Evolutionary conservation across 2,329 filamentous ascomycete species (phyloP).

Genomic region (Colletotrichum liaoningense): DNA sequence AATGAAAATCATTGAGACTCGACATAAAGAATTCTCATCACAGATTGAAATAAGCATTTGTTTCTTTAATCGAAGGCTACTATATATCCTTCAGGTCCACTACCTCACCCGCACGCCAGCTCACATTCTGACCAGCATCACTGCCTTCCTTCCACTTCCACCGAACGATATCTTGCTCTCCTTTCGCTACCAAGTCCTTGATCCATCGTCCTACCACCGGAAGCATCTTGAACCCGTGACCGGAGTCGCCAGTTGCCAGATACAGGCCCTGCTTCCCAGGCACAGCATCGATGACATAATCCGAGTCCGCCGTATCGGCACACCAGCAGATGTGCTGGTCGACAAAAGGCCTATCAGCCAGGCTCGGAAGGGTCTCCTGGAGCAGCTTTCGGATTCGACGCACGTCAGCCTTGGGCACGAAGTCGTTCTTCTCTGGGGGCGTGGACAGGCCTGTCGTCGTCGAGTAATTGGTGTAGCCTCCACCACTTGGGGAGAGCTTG

Average conservation of each 20-base stretch:
- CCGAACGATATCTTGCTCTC: slow-evolving; percentile 53
- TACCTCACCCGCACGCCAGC: slow-evolving; percentile 47
- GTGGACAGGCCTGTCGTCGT: slow-evolving; percentile 50
- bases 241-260: slow-evolving; percentile 67
- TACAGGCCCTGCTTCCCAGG: slow-evolving; percentile 61
- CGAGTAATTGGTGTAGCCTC: slow-evolving; percentile 62
- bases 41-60: background rate
- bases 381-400: slow-evolving; percentile 60
- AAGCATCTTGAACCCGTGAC: slow-evolving; percentile 73
- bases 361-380: slow-evolving; percentile 60
- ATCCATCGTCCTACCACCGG: slow-evolving; percentile 66
- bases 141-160: slow-evolving; percentile 63
- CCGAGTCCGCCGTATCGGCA: slow-evolving; percentile 69
- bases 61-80: background rate
- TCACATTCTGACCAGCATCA: slow-evolving; percentile 43
- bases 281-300: slow-evolving; percentile 70
- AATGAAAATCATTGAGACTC: too few species aligned
- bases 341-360: slow-evolving; percentile 66
- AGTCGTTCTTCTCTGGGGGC: slow-evolving; percentile 53
- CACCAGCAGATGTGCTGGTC: slow-evolving; percentile 70
- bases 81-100: slow-evolving; percentile 39
- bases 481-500: slow-evolving; percentile 70
- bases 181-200: slow-evolving; percentile 55
- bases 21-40: rapidly evolving
- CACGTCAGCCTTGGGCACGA: slow-evolving; percentile 65